phyloP scores from a whole-genome alignment of 768 basidiomycete genomes.

The Rhizopogon vulgaris region DNA sequence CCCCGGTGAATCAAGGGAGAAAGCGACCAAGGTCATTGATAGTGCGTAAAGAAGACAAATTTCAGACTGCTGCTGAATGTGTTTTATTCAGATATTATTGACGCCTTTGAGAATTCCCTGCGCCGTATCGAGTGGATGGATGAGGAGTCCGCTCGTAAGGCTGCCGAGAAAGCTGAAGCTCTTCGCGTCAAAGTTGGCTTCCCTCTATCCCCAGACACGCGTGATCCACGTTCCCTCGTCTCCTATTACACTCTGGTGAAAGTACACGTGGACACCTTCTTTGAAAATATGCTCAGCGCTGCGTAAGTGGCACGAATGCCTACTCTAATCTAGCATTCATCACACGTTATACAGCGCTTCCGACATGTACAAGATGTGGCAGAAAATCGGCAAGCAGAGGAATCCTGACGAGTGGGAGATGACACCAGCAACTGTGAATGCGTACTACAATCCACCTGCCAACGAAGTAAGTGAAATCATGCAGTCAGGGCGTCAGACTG shows the following conservation, averaged over 20 bases:
- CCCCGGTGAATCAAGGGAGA: constrained; percentile 67
- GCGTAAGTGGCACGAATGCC: constrained; percentile 28
- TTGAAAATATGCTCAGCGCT: constrained; percentile 74
- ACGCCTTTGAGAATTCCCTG: constrained; percentile 77
- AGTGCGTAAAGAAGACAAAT: constrained; percentile 32
- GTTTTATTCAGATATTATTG: constrained; percentile 57
- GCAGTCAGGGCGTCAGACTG: background rate
- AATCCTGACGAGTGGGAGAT: constrained; percentile 82
- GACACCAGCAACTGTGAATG: constrained; percentile 81
- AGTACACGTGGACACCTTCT: constrained; percentile 65
- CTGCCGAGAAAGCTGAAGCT: constrained; percentile 67
- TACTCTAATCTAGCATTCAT: constrained; percentile 4
- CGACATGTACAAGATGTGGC: constrained; percentile 67
- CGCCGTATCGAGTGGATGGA: constrained; percentile 89
- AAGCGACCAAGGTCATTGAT: constrained; percentile 78
- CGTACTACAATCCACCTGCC: constrained; percentile 81
- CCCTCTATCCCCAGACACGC: constrained; percentile 81
- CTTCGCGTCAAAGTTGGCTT: constrained; percentile 86
- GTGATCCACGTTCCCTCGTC: constrained; percentile 58
- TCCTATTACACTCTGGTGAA: constrained; percentile 70
- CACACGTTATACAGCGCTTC: constrained; percentile 35
- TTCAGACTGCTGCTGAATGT: constrained; percentile 1
- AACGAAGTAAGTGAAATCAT: constrained; percentile 57
- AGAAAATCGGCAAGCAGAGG: constrained; percentile 60
- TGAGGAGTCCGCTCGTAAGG: constrained; percentile 67